Percentiles rank a stretch among this genome's conserved stretches.
phyloP scores from a whole-genome alignment of 2,329 filamentous ascomycete species.

The Nannizziopsis barbatae region DNA sequence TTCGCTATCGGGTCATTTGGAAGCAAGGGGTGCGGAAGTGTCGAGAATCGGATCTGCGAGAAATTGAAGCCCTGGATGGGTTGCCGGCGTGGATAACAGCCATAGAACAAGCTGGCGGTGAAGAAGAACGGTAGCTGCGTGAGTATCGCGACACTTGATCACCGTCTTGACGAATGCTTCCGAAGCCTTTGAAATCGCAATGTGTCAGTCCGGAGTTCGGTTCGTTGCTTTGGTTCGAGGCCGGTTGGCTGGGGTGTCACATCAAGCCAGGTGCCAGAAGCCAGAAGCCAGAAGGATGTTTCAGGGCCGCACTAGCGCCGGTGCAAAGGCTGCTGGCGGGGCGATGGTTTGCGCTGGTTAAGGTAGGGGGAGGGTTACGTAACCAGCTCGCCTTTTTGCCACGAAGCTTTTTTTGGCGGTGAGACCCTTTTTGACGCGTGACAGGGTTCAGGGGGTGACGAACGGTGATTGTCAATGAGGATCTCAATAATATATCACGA shows the following conservation, averaged over 20 bases:
- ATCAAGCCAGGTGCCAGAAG: constrained; percentile 8
- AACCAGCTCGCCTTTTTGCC: no score
- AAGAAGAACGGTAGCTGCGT: not conserved
- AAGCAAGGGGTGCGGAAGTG: constrained; percentile 1
- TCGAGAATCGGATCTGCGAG: constrained; percentile 5
- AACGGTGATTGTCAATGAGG: no score
- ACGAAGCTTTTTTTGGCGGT: no score
- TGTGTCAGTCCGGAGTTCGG: not conserved
- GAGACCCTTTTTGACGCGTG: no score
- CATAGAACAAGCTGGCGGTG: constrained; percentile 7
- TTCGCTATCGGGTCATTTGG: not conserved
- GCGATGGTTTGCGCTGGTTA: not conserved
- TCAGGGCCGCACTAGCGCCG: constrained; percentile 9
- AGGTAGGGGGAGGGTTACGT: not conserved
- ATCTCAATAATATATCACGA: no score
- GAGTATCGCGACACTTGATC: no score
- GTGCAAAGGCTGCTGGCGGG: not conserved
- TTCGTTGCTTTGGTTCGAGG: not conserved
- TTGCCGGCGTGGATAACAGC: constrained; percentile 1
- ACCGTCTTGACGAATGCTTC: no score
- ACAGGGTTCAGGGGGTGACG: no score
- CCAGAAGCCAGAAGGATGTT: constrained; percentile 1
- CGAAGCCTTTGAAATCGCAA: not conserved
- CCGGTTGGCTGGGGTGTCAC: constrained; percentile 4
- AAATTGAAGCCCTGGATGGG: constrained; percentile 8